phyloP scores from a whole-genome alignment of 306 rosid genomes.

The Amphicarpaea edgeworthii region DNA sequence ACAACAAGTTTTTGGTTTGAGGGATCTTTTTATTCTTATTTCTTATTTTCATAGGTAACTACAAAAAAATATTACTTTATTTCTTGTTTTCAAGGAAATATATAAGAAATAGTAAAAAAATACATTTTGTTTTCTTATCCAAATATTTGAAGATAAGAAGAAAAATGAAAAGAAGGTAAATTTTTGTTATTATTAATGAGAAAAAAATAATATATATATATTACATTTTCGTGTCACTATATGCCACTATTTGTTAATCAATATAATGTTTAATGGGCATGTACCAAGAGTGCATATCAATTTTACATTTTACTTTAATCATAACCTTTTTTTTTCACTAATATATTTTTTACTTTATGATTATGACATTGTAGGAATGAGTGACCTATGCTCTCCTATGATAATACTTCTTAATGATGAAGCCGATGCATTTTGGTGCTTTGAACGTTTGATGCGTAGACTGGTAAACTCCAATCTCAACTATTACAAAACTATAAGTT shows the following conservation, averaged over 20 bases:
- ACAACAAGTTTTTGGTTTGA: not conserved
- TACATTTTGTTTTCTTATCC: not conserved
- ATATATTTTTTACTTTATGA: slow-evolving; percentile 28
- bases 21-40: not conserved
- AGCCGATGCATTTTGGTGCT: slow-evolving; percentile 97
- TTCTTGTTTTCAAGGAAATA: not conserved
- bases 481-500: not conserved
- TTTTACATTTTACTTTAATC: no score
- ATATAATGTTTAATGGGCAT: no score
- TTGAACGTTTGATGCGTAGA: slow-evolving; percentile 95
- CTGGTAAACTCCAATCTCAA: slow-evolving; percentile 57
- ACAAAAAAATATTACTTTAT: not conserved
- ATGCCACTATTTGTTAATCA: no score
- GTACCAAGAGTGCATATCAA: no score
- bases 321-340: slow-evolving; percentile 29
- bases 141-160: not conserved
- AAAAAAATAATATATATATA: no score
- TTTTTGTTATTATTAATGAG: not conserved
- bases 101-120: not conserved
- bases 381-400: slow-evolving; percentile 98
- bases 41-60: not conserved
- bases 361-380: slow-evolving; percentile 76
- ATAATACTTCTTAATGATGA: slow-evolving; percentile 91
- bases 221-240: no score
- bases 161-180: not conserved